phyloP scores from a whole-genome alignment of 2,329 filamentous ascomycete species.

The Sporothrix humicola region DNA sequence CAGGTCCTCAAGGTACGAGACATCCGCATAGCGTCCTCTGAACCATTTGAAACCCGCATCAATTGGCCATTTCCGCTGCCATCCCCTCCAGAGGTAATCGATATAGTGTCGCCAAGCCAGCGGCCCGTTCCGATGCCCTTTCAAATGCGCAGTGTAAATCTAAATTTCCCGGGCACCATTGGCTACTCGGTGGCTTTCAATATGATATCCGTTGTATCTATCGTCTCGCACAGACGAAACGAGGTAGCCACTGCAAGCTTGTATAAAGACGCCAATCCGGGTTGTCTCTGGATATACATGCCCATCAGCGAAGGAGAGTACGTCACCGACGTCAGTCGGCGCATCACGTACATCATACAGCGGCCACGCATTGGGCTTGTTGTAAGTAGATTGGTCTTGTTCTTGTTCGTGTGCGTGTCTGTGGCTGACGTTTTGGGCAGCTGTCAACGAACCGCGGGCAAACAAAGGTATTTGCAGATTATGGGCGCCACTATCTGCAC shows the following conservation, averaged over 20 bases:
- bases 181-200: not conserved
- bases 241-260: not conserved
- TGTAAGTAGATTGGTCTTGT: not conserved
- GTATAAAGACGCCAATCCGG: not conserved
- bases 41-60: not conserved
- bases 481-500: not conserved
- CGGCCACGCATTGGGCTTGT: not conserved
- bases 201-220: slow-evolving; percentile 5
- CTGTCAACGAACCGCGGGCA: slow-evolving; percentile 14
- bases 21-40: not conserved
- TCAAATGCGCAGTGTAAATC: slow-evolving; percentile 7
- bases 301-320: slow-evolving; percentile 17
- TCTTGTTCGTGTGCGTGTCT: not conserved
- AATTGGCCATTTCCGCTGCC: slow-evolving; percentile 11
- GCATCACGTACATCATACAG: not conserved
- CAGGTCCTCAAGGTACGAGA: slow-evolving; percentile 16
- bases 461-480: slow-evolving; percentile 12
- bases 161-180: not conserved
- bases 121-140: not conserved
- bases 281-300: slow-evolving; percentile 1
- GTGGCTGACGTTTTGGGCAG: slow-evolving; percentile 11
- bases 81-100: not conserved
- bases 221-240: slow-evolving; percentile 9
- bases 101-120: not conserved
- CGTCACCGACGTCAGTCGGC: slow-evolving; percentile 7